Conservation (phyloP, 345 rosid genomes). For the Lumnitzera littorea region DNA sequence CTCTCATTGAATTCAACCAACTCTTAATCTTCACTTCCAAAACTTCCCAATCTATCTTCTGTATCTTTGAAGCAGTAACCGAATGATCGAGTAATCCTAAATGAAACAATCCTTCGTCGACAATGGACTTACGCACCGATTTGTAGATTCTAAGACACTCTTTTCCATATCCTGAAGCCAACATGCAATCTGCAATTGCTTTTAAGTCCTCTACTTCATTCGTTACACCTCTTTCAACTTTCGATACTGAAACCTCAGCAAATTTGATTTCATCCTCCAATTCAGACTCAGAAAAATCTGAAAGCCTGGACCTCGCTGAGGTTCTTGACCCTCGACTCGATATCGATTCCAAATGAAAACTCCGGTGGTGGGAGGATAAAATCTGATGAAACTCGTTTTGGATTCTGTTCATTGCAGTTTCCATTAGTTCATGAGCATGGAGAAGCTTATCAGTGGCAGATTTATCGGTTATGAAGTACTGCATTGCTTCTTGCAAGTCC, state of each 20-base stretch:
- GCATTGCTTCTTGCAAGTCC: constrained; percentile 8
- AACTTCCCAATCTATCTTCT: constrained; percentile 11
- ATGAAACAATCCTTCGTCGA: constrained; percentile 5
- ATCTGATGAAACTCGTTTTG: constrained; percentile 6
- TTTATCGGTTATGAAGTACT: neutral
- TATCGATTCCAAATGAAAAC: neutral
- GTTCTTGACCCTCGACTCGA: neutral
- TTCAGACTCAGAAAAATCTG: neutral
- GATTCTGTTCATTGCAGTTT: neutral
- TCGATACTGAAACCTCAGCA: neutral
- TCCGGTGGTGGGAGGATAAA: constrained; percentile 1
- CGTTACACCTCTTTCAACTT: neutral
- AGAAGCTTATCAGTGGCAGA: neutral
- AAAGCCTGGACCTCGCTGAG: neutral
- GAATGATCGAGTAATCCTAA: neutral
- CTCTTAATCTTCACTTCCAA: constrained; percentile 4
- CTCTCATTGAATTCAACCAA: constrained; percentile 6
- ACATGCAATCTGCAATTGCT: constrained; percentile 14
- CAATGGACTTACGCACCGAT: constrained; percentile 7
- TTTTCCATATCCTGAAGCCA: constrained; percentile 10
- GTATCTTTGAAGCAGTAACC: neutral
- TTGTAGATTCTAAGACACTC: constrained; percentile 11
- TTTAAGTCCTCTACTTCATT: constrained; percentile 5
- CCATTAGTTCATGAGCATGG: constrained; percentile 2
- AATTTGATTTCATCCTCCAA: neutral